Evolutionary conservation across 495 filamentous ascomycete species (phyloP).

Genomic region (Hypoxylon fragiforme): DNA sequence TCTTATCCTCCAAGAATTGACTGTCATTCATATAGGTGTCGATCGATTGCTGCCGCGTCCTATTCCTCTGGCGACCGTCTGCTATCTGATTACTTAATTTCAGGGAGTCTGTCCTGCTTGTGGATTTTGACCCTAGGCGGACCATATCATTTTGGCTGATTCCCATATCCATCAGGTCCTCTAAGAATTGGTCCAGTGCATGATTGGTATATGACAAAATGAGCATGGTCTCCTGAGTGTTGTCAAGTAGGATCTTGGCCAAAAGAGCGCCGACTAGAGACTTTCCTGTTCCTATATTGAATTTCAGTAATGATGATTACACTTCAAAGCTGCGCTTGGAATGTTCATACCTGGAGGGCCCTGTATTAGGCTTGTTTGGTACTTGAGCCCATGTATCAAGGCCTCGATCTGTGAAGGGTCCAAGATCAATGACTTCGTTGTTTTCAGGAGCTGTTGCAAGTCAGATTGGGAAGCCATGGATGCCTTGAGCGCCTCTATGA

Average conservation of each 20-base stretch:
- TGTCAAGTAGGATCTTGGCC: conserved; percentile 60
- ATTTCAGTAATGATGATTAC: conserved; percentile 8
- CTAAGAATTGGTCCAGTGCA: conserved; percentile 74
- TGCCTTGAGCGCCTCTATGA: conserved; percentile 9
- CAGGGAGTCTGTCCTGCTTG: conserved; percentile 50
- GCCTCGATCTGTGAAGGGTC: conserved; percentile 64
- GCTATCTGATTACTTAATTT: conserved; percentile 52
- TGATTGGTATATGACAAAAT: conserved; percentile 71
- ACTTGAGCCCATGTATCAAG: conserved; percentile 57
- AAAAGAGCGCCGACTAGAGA: conserved; percentile 74
- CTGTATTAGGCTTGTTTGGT: conserved; percentile 67
- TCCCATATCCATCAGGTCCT: conserved; percentile 67
- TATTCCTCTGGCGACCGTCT: conserved; percentile 29
- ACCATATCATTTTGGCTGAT: conserved; percentile 61
- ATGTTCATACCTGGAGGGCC: conserved; percentile 68
- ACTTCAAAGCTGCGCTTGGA: background rate
- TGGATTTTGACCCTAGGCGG: conserved; percentile 69
- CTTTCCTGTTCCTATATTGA: conserved; percentile 70
- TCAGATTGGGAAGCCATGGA: conserved; percentile 3
- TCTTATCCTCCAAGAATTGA: conserved; percentile 20
- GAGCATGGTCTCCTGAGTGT: conserved; percentile 58
- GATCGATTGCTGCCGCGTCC: conserved; percentile 46
- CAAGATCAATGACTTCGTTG: conserved; percentile 41
- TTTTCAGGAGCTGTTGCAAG: conserved; percentile 13
- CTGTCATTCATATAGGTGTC: conserved; percentile 39